Conservation (phyloP, 2,329 filamentous ascomycete genomes). For the Aureobasidium sp. region DNA sequence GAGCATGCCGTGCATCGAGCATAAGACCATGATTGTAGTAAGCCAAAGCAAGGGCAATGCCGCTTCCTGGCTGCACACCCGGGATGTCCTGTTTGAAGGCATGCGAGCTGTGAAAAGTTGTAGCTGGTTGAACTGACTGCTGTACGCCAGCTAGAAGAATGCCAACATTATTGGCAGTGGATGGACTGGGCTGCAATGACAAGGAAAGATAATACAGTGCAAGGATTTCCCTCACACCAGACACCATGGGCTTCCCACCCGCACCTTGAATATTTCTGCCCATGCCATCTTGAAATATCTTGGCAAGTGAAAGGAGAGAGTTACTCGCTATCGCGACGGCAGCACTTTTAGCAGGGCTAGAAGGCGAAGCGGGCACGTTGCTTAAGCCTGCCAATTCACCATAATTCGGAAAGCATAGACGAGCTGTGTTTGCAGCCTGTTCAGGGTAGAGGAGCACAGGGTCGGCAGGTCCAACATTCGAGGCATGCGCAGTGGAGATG, state of each 20-base stretch:
- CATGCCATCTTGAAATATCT: constrained; percentile 96
- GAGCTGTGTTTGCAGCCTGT: constrained; percentile 72
- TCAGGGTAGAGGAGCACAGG: constrained; percentile 78
- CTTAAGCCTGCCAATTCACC: constrained; percentile 74
- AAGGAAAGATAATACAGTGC: constrained; percentile 93
- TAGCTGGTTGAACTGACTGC: constrained; percentile 44
- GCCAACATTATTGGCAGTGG: constrained; percentile 95
- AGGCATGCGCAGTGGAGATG: constrained; percentile 35
- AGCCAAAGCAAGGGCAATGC: constrained; percentile 75
- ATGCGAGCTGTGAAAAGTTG: constrained; percentile 26
- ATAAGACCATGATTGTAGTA: constrained; percentile 94
- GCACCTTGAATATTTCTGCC: constrained; percentile 53
- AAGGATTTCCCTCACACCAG: constrained; percentile 83
- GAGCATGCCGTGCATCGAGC: constrained; percentile 81
- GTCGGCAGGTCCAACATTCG: constrained; percentile 32
- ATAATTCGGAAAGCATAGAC: constrained; percentile 67
- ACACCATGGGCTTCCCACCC: constrained; percentile 37
- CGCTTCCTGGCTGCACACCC: constrained; percentile 76
- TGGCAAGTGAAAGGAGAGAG: constrained; percentile 84
- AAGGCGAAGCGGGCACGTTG: constrained; percentile 47
- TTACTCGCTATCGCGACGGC: constrained; percentile 93
- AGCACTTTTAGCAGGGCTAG: constrained; percentile 64
- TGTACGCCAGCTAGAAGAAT: constrained; percentile 94
- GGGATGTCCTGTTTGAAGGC: constrained; percentile 46
- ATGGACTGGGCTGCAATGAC: constrained; percentile 89